Percentiles rank a stretch among this genome's conserved stretches.
phyloP scores from a whole-genome alignment of 2,329 filamentous ascomycete genomes.

The Apiospora saccharicola region DNA sequence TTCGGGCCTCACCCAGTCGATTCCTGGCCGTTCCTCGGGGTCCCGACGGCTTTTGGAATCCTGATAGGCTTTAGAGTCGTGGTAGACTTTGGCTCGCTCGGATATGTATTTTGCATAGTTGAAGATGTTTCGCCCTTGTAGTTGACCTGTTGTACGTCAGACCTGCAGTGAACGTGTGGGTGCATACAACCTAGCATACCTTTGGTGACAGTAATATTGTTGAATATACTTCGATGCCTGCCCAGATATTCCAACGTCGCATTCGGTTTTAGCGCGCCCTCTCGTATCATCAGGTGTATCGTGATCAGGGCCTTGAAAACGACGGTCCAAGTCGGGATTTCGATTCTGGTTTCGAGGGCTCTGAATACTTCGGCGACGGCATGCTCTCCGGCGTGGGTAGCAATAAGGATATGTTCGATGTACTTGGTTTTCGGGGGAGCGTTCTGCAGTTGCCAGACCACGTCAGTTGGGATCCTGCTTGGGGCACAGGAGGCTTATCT shows the following conservation, averaged over 20 bases:
- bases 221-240: slow-evolving; percentile 79
- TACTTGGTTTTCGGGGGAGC: slow-evolving; percentile 99
- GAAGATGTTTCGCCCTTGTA: slow-evolving; percentile 92
- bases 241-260: slow-evolving; percentile 86
- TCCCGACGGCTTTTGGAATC: not conserved
- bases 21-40: slow-evolving; percentile 36
- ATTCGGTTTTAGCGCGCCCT: slow-evolving; percentile 88
- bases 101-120: slow-evolving; percentile 89
- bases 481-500: not conserved
- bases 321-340: slow-evolving; percentile 99
- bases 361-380: slow-evolving; percentile 96
- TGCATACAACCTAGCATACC: slow-evolving; percentile 61
- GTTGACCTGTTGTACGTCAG: slow-evolving; percentile 70
- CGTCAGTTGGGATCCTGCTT: slow-evolving; percentile 30
- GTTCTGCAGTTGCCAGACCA: slow-evolving; percentile 61
- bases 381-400: slow-evolving; percentile 92
- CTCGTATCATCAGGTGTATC: slow-evolving; percentile 95
- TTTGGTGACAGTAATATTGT: slow-evolving; percentile 71
- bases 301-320: slow-evolving; percentile 98
- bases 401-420: slow-evolving; percentile 96
- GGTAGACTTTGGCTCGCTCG: slow-evolving; percentile 81
- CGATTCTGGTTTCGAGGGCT: slow-evolving; percentile 84
- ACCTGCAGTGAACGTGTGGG: not conserved
- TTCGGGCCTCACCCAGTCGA: slow-evolving; percentile 87
- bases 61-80: slow-evolving; percentile 68